phyloP scores from a whole-genome alignment of 1,139 yeast genomes.

The Kodamaea sp. region DNA sequence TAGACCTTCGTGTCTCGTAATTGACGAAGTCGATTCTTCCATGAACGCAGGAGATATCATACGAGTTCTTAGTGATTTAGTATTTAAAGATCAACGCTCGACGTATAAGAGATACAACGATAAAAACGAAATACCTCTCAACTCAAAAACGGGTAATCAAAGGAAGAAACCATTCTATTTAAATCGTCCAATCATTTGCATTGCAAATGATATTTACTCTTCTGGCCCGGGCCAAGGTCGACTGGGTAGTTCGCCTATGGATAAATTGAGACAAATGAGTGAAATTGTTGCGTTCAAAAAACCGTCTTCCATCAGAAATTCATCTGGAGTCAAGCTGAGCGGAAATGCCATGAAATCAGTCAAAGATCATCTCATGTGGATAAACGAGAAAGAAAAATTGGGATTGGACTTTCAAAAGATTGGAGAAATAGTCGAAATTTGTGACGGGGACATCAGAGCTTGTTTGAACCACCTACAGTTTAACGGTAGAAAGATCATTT shows the following conservation, averaged over 20 bases:
- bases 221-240: constrained; percentile 33
- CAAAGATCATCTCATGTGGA: constrained; percentile 41
- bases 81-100: constrained; percentile 60
- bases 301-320: constrained; percentile 49
- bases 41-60: constrained; percentile 74
- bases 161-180: constrained; percentile 41
- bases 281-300: constrained; percentile 70
- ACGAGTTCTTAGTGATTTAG: constrained; percentile 61
- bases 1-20: constrained; percentile 76
- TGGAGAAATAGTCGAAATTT: constrained; percentile 60
- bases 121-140: constrained; percentile 7
- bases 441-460: constrained; percentile 85
- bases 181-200: constrained; percentile 84
- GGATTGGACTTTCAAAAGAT: constrained; percentile 36
- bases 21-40: constrained; percentile 94
- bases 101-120: constrained; percentile 26
- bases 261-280: constrained; percentile 68
- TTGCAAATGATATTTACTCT: constrained; percentile 85
- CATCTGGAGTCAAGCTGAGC: constrained; percentile 32
- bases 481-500: constrained; percentile 33
- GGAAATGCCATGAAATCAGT: constrained; percentile 40
- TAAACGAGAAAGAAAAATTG: constrained; percentile 34
- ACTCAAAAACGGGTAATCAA: constrained; percentile 21
- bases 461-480: constrained; percentile 86
- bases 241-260: constrained; percentile 45